A percentile compares a stretch with the other conserved stretches of the same genome.
phyloP scores from a whole-genome alignment of 2,329 filamentous ascomycete species.

The Plenodomus lindquistii region DNA sequence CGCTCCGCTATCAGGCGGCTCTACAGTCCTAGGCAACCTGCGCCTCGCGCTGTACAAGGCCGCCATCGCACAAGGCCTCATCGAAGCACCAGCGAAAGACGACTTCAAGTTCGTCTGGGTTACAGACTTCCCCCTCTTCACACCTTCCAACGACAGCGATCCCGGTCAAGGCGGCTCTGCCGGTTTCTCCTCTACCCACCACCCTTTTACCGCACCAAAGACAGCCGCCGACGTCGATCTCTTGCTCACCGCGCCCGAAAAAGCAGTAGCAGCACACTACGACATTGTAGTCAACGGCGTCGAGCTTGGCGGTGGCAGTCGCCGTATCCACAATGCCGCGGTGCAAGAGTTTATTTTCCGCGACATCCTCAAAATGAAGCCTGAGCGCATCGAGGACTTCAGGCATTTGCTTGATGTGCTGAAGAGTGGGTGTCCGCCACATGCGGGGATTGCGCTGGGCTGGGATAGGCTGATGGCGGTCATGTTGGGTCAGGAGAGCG shows the following conservation, averaged over 20 bases:
- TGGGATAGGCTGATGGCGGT: slow-evolving; percentile 86
- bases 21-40: slow-evolving; percentile 71
- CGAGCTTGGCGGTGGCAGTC: slow-evolving; percentile 89
- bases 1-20: slow-evolving; percentile 70
- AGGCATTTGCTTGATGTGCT: slow-evolving; percentile 82
- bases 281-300: slow-evolving; percentile 95
- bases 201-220: slow-evolving; percentile 91
- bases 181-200: slow-evolving; percentile 85
- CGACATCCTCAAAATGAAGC: slow-evolving; percentile 77
- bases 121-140: slow-evolving; percentile 89
- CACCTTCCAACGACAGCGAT: slow-evolving; percentile 64
- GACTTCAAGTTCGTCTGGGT: slow-evolving; percentile 81
- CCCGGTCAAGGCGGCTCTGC: slow-evolving; percentile 81
- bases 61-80: slow-evolving; percentile 65
- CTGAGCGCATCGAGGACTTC: slow-evolving; percentile 76
- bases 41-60: slow-evolving; percentile 70
- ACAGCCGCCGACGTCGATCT: slow-evolving; percentile 72
- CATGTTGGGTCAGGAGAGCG: slow-evolving; percentile 74
- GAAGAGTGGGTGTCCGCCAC: slow-evolving; percentile 84
- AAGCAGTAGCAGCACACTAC: slow-evolving; percentile 83
- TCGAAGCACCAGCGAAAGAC: slow-evolving; percentile 52
- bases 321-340: slow-evolving; percentile 83
- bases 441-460: slow-evolving; percentile 89
- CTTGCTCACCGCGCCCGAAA: slow-evolving; percentile 71
- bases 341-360: slow-evolving; percentile 86